Percentiles rank a stretch among this genome's conserved stretches.
Conservation (phyloP, 129 eudicot genomes). For the Rutidosis leptorrhynchoides region DNA sequence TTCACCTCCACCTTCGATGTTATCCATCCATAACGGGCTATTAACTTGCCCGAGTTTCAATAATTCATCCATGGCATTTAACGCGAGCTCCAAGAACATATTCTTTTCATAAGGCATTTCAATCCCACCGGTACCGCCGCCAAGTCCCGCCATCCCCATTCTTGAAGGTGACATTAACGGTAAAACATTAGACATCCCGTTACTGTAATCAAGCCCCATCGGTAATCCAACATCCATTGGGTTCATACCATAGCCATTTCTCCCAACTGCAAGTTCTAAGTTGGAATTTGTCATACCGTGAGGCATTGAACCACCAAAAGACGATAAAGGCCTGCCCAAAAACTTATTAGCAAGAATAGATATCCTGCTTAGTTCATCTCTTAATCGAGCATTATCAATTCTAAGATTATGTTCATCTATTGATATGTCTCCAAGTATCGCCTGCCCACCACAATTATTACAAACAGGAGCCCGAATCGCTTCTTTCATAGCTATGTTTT, state of each 20-base stretch:
- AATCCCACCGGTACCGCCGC: constrained; percentile 23
- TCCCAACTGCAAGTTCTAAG: constrained; percentile 65
- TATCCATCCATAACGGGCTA: constrained; percentile 62
- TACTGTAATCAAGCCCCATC: constrained; percentile 58
- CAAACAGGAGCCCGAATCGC: constrained; percentile 63
- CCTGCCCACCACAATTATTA: constrained; percentile 65
- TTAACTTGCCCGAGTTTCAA: constrained; percentile 62
- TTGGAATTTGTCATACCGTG: constrained; percentile 39
- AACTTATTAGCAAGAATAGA: constrained; percentile 58
- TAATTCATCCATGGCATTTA: constrained; percentile 74
- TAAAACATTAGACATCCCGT: constrained; percentile 41
- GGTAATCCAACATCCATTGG: constrained; percentile 50
- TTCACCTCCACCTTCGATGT: constrained; percentile 54
- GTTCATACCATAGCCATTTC: constrained; percentile 49
- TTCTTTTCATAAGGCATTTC: constrained; percentile 54
- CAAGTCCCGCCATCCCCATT: constrained; percentile 25
- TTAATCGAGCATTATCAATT: constrained; percentile 69
- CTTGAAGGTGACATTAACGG: constrained; percentile 39
- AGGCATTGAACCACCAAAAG: constrained; percentile 33
- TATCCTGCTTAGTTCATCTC: constrained; percentile 63
- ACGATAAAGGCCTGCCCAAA: constrained; percentile 48
- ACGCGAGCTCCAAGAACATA: constrained; percentile 53
- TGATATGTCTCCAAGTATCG: constrained; percentile 62
- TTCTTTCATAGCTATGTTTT: constrained; percentile 71
- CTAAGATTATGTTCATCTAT: constrained; percentile 60